phyloP scores from a whole-genome alignment of 345 rosid species.

The Rhizophora mangle region DNA sequence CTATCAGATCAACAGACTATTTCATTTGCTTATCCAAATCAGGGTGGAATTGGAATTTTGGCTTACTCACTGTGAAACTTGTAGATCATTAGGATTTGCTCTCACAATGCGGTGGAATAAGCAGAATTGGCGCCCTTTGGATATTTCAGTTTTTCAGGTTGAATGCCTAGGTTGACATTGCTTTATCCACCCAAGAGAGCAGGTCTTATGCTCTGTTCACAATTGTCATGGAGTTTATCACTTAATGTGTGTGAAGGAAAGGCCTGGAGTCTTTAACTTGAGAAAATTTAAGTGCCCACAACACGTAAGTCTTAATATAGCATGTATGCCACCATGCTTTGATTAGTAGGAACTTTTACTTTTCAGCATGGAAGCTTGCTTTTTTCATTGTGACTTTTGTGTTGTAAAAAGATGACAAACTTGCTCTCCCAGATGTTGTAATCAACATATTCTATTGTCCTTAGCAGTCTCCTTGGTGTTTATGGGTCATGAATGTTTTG shows the following conservation, averaged over 20 bases:
- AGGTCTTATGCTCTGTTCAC: constrained; percentile 55
- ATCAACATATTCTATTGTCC: no score
- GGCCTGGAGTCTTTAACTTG: constrained; percentile 31
- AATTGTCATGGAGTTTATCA: constrained; percentile 69
- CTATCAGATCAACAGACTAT: no score
- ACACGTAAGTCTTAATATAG: constrained; percentile 22
- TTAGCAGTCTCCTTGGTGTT: no score
- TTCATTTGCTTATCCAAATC: no score
- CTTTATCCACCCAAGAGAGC: constrained; percentile 57
- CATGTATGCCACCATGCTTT: no score
- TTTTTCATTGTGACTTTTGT: no score
- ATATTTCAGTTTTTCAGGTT: constrained; percentile 34
- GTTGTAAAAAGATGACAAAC: no score
- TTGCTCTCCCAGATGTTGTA: no score
- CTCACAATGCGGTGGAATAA: not conserved
- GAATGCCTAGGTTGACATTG: constrained; percentile 61
- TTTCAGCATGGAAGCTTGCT: no score
- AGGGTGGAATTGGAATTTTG: not conserved
- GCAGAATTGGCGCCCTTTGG: not conserved
- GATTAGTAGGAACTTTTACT: no score
- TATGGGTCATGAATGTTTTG: no score
- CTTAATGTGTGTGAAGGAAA: constrained; percentile 45
- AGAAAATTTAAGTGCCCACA: constrained; percentile 36
- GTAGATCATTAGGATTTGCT: not conserved
- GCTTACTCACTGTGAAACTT: not conserved